These are phyloP conservation scores for Eleusine indica DNA, from an alignment of 176 grass and related monocot species.

Conservation along the genomic window DNA sequence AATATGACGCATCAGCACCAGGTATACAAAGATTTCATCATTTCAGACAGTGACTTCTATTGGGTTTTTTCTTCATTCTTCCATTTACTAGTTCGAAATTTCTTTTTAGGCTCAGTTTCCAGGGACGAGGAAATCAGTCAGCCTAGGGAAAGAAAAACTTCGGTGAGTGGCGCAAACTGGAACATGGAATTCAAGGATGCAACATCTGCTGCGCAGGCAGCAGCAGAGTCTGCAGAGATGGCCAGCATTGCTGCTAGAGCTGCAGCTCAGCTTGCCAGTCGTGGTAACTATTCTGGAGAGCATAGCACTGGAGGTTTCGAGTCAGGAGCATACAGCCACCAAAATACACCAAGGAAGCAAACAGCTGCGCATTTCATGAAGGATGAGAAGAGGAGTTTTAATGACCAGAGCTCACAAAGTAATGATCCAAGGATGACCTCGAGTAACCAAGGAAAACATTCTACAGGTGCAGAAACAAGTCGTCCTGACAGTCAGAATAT, in stretches of 20 bases:
- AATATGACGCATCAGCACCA: constrained; percentile 40
- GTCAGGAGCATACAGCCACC: constrained; percentile 31
- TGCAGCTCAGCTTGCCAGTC: constrained; percentile 90
- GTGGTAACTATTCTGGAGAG: constrained; percentile 58
- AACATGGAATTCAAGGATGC: constrained; percentile 91
- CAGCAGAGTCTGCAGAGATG: constrained; percentile 87
- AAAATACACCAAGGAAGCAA: constrained; percentile 43
- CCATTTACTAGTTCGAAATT: constrained; percentile 15
- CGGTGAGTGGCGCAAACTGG: constrained; percentile 53
- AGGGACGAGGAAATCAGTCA: constrained; percentile 45
- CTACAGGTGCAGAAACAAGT: constrained; percentile 39
- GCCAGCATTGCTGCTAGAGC: constrained; percentile 92
- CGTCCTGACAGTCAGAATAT: constrained; percentile 32
- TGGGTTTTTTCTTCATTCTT: constrained; percentile 27
- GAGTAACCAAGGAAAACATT: constrained; percentile 31
- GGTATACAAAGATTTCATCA: constrained; percentile 31
- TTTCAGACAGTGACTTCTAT: constrained; percentile 22
- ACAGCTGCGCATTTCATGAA: constrained; percentile 14
- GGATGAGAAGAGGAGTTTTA: constrained; percentile 37
- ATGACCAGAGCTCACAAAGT: constrained; percentile 25
- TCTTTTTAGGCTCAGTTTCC: constrained; percentile 38
- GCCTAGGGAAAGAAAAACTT: constrained; percentile 56
- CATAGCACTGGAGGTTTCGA: constrained; percentile 45
- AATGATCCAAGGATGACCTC: constrained; percentile 42
- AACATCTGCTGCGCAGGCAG: constrained; percentile 87